phyloP scores from a whole-genome alignment of 768 basidiomycete species.

The Vararia minispora region DNA sequence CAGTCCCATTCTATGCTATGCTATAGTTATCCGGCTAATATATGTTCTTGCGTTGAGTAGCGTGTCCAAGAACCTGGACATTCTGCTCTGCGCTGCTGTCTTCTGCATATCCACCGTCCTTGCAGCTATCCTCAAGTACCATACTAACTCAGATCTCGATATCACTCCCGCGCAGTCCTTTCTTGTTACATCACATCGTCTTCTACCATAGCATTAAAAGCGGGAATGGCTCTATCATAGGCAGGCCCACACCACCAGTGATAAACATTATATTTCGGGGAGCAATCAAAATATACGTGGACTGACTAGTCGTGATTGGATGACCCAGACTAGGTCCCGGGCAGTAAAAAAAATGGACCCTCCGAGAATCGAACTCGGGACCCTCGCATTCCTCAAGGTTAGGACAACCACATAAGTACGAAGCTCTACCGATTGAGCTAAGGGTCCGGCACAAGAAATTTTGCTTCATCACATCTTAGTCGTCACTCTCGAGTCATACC shows the following conservation, averaged over 20 bases:
- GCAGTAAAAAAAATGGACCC: conserved; percentile 34
- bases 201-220: neutral
- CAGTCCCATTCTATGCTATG: too few species aligned
- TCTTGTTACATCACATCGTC: neutral
- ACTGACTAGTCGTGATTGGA: neutral
- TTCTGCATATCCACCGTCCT: too few species aligned
- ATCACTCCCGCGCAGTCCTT: too few species aligned
- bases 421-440: conserved; percentile 55
- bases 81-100: too few species aligned
- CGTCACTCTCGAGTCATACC: conserved; percentile 24
- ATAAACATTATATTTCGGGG: conserved; percentile 5
- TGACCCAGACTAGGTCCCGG: neutral
- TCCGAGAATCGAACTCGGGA: conserved; percentile 56
- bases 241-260: conserved; percentile 3
- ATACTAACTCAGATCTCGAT: too few species aligned
- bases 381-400: conserved; percentile 35
- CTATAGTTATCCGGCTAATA: too few species aligned
- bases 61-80: too few species aligned
- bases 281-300: conserved; percentile 5
- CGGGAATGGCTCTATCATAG: conserved; percentile 6
- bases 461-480: too few species aligned
- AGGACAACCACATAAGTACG: conserved; percentile 48
- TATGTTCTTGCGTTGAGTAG: too few species aligned
- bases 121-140: too few species aligned
- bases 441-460: conserved; percentile 32